Evolutionary conservation across 2,329 filamentous ascomycete genomes (phyloP).

Genomic region (Whalleya microplaca): DNA sequence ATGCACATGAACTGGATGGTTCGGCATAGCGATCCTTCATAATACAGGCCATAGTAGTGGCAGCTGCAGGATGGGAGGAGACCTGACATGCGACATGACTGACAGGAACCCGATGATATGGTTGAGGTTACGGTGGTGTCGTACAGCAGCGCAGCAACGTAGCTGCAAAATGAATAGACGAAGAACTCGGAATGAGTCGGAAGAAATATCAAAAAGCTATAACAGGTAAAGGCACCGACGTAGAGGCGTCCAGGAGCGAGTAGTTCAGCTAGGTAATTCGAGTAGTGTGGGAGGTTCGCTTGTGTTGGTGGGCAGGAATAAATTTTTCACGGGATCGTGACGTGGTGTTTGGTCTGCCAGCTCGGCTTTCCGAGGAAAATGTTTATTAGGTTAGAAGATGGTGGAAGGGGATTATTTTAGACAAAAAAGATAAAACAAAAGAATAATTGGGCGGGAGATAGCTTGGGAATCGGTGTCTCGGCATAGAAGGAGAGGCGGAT

Average conservation of each 20-base stretch:
- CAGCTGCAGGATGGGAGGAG: neutral
- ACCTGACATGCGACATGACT: constrained; percentile 7
- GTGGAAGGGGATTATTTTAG: neutral
- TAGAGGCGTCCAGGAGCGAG: neutral
- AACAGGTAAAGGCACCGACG: neutral
- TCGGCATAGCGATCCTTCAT: constrained; percentile 12
- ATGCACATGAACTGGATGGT: neutral
- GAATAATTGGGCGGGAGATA: neutral
- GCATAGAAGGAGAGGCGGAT: neutral
- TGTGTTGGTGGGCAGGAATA: neutral
- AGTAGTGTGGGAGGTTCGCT: neutral
- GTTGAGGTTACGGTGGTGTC: constrained; percentile 21
- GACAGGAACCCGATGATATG: constrained; percentile 23
- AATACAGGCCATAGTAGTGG: constrained; percentile 3
- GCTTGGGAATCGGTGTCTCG: neutral
- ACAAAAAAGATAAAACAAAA: neutral
- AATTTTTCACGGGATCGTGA: neutral
- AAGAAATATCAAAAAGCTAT: neutral
- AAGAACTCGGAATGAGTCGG: constrained; percentile 25
- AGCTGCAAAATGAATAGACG: constrained; percentile 16
- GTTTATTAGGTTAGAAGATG: neutral
- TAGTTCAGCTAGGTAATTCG: neutral
- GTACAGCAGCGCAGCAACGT: constrained; percentile 9
- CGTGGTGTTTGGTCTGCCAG: neutral
- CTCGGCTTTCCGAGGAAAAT: neutral